A percentile compares a stretch with the other conserved stretches of the same genome.
Evolutionary conservation across 441 rosid genomes (phyloP).

Genomic region (Heliophila coronopifolia): DNA sequence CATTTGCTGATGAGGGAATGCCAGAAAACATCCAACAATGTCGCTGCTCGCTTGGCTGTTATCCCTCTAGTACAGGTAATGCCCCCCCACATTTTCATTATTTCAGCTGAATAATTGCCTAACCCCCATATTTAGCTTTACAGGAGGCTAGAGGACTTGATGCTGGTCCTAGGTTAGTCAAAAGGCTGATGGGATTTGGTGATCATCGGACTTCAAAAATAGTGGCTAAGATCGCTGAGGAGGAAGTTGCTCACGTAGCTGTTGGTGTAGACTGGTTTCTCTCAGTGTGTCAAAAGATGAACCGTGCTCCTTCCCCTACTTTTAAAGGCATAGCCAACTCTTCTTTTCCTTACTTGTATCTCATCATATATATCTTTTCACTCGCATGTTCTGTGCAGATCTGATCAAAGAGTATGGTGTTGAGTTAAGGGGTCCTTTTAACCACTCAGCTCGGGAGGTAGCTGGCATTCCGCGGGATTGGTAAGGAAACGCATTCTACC

Average conservation of each 20-base stretch:
- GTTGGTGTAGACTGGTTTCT: constrained; percentile 86
- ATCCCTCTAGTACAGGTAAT: constrained; percentile 85
- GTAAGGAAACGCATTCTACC: constrained; percentile 32
- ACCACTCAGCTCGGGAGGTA: constrained; percentile 69
- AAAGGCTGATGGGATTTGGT: constrained; percentile 70
- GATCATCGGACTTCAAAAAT: constrained; percentile 63
- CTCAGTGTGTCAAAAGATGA: constrained; percentile 60
- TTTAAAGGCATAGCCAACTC: constrained; percentile 53
- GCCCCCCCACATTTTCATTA: neutral
- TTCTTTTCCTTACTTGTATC: constrained; percentile 1
- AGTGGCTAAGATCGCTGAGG: constrained; percentile 71
- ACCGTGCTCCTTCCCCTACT: constrained; percentile 60
- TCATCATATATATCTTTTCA: constrained; percentile 1
- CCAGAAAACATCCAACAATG: constrained; percentile 64
- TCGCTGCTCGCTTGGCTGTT: constrained; percentile 79
- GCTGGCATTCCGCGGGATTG: constrained; percentile 92
- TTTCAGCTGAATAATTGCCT: neutral
- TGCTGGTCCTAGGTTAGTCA: constrained; percentile 89
- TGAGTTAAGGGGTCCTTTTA: constrained; percentile 90
- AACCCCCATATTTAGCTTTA: neutral
- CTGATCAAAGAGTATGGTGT: constrained; percentile 65
- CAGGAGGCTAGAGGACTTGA: constrained; percentile 97
- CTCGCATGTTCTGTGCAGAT: constrained; percentile 35
- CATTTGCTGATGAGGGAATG: constrained; percentile 85
- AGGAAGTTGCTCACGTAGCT: constrained; percentile 92